Base-by-base conservation (phyloP, 805 yeast species). In the Sugiyamaella valdiviana region DNA sequence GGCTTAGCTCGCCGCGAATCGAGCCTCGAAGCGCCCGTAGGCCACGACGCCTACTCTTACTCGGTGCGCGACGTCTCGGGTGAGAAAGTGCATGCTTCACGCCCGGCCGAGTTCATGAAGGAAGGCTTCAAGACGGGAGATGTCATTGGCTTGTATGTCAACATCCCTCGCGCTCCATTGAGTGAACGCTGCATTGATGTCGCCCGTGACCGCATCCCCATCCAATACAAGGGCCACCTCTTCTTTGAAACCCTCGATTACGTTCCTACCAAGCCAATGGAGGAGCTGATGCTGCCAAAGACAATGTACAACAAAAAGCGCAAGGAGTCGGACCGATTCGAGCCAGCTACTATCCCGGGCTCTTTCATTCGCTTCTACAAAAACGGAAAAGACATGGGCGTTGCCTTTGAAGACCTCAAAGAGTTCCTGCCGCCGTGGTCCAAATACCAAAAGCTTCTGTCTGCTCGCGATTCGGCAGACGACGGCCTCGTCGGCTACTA, bases 21-120 rank as follows among this genome's bases (percentile, higher is more conserved):
- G 1, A 78, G 88, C 44, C 66, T 90, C 39, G 97, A 91, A 57
- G 95, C 95, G 0, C 98, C 99, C 0, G 93, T 90, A 5, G 99
- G 99, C 2, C 87, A 79, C 59, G 98, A 93, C 65, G 91, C 89
- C 0, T 93, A 89, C 67, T 91, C 96, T 0, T 91, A 93, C 64
- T 97, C 96, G 1, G 60, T 93, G 2, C 73, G 97, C 51, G 97
- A 91, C 66, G 74, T 76, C 35, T 73, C 75, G 5, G 90, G 95
- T 1, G 85, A 85, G 55, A 78, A 77, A 23, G 73, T 93, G 20
- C 95, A 93, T 54, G 66, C 83, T 39, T 82, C 91, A 50, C 74
- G 90, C 43, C 87, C 88, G 0, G 61, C 65, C 21, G 73, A 75
- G 29, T 77, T 79, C 54, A 70, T 83, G 72, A 57, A 66, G 2